phyloP scores from a whole-genome alignment of 192 early-diverging fungal genomes.

The Thamnidium elegans region DNA sequence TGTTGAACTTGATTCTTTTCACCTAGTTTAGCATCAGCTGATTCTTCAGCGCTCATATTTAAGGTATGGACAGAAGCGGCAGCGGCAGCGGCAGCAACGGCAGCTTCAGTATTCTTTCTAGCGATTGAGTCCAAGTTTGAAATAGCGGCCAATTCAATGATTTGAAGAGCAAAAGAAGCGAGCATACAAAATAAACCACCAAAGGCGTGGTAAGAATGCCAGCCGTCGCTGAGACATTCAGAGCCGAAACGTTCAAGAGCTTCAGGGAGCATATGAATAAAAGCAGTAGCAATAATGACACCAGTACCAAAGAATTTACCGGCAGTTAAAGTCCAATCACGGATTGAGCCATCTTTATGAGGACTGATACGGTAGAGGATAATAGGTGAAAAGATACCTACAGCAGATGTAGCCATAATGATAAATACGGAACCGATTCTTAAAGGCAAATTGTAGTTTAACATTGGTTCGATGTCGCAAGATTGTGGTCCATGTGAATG shows the following conservation, averaged over 20 bases:
- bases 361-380: conserved; percentile 21
- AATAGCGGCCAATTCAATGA: conserved; percentile 55
- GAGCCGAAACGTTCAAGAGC: conserved; percentile 55
- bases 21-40: background rate
- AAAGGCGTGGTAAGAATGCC: conserved; percentile 47
- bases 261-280: conserved; percentile 73
- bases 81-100: background rate
- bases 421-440: conserved; percentile 35
- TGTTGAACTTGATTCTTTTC: background rate
- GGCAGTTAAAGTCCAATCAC: conserved; percentile 19
- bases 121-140: conserved; percentile 22
- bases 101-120: background rate
- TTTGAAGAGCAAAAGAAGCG: conserved; percentile 62
- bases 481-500: conserved; percentile 1
- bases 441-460: conserved; percentile 27
- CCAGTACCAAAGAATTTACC: conserved; percentile 49
- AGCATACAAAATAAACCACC: conserved; percentile 60
- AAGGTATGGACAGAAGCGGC: background rate
- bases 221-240: conserved; percentile 50
- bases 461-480: conserved; percentile 12
- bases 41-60: background rate
- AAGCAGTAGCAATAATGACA: conserved; percentile 71
- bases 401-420: conserved; percentile 21
- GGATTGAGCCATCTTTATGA: conserved; percentile 4
- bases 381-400: conserved; percentile 34